Conservation (phyloP, 2,329 filamentous ascomycete species). For the Alternaria sp. region DNA sequence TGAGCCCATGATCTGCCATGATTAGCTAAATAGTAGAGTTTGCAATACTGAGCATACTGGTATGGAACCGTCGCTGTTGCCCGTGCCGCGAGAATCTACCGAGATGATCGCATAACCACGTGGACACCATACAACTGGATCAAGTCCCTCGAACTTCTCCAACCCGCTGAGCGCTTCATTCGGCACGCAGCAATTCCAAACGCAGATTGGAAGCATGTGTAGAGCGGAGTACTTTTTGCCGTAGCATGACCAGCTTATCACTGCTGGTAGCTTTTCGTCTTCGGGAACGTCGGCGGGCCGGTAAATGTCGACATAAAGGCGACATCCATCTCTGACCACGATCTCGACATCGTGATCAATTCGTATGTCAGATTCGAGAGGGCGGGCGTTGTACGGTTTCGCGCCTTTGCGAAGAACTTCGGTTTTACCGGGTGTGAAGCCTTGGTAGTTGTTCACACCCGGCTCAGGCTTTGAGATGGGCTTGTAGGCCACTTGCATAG, state of each 20-base stretch:
- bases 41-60: conserved; percentile 18
- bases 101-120: conserved; percentile 46
- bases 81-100: conserved; percentile 40
- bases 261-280: conserved; percentile 49
- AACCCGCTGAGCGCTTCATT: conserved; percentile 31
- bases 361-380: conserved; percentile 48
- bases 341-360: conserved; percentile 57
- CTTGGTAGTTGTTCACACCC: conserved; percentile 52
- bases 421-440: conserved; percentile 47
- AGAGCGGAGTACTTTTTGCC: conserved; percentile 54
- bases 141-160: conserved; percentile 55
- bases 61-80: conserved; percentile 45
- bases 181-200: conserved; percentile 49
- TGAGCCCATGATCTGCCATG: conserved; percentile 40
- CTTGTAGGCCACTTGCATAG: conserved; percentile 35
- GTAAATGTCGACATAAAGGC: conserved; percentile 55
- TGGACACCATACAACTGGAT: conserved; percentile 47
- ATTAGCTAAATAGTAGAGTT: background rate
- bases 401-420: conserved; percentile 50
- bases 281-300: conserved; percentile 44
- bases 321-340: conserved; percentile 50
- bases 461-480: conserved; percentile 45
- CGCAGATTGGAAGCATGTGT: conserved; percentile 49
- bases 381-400: conserved; percentile 46
- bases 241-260: conserved; percentile 55